Evolutionary conservation across 1,284 basidiomycete species (phyloP), one percentile per base, ranked within the genome.

Genomic region (Hymenochaete sp.): DNA sequence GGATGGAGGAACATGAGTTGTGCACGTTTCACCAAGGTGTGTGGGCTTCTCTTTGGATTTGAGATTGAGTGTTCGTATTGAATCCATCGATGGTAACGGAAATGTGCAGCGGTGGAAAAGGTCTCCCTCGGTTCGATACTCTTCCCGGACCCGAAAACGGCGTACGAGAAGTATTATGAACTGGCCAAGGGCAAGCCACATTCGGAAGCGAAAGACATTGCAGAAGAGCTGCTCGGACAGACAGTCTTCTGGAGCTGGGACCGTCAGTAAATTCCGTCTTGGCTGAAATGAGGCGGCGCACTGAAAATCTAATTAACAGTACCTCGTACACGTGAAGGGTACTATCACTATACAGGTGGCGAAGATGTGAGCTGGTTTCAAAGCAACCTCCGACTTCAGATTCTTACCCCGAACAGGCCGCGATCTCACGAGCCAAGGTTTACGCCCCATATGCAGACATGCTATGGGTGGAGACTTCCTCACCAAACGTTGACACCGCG

Each of bases 391-490:
- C 26, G 27, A 2, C 31, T 33, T 18, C 16, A 13, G 29, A 29
- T 14, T 10, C 16, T 41, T 40, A 13, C 37, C 14, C 52, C 7
- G 32, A 16, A 35, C 48, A 79, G 66, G 75, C 86, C 4, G 90
- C 90, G n/a, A 77, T 91, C 60, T 82, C 82, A 57, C 83, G 92
- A 43, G 79, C 82, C 11, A 72, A 85, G 53, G 74, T 76, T 28
- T 95, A 82, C 58, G 86, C 88, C 1, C 84, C 85, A 14, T 83
- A 87, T 56, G 79, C 86, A 5, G 90, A 93, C 61, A 71, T 92
- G 56, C 67, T 91, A 40, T 93, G 89, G 90, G 73, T 93, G 38
- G 92, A 95, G 68, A 95, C 92, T 9, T 92, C 90, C 59, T 75
- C 72, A 27, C 91, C 92, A 2, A 75, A 91, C 60, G 66, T 96